Base-by-base conservation (phyloP, 2,329 filamentous ascomycete genomes). In the Aspergillus intermedius region DNA sequence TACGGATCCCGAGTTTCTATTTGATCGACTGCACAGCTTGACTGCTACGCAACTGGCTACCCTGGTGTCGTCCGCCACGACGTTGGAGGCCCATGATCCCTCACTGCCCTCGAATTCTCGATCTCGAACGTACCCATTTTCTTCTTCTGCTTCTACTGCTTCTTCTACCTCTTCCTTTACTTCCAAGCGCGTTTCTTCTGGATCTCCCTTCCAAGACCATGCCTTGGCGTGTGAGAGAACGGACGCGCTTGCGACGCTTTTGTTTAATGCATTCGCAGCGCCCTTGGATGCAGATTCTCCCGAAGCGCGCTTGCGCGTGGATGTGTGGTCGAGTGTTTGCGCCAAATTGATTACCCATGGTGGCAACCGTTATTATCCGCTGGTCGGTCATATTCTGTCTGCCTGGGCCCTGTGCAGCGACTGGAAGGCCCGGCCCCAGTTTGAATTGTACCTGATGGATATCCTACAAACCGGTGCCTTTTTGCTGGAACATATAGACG, bases 371-470 rank as follows among this genome's bases (percentile, higher is more conserved):
- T 84, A 85, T 55, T 87, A 93, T 63, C 84, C 87, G 49, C 86
- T 96, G 49, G 78, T 96, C 49, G 84, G 88, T 54, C 85, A 87
- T 43, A 82, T 96, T 30, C 78, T 98, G 45, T 91, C 93, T 67
- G 84, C 88, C 49, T 97, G 90, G 87, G 84, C 88, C 45, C 78
- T 83, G 48, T 87, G 91, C 78, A 83, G 88, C 53, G 85, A 91
- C 67, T 97, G 91, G 91, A 87, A 88, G 37, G 89, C 89, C 49
- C 90, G 86, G 60, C 82, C 85, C 57, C 93, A 90, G 55, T 83
- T 98, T 76, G 91, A 96, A 71, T 87, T 89, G 71, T 97, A 91
- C 67, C 80, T 98, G 10, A 93, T 95, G 87, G 88, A 93, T 65
- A 88, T 94, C 51, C 80, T 98, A 28, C 88, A 95, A 69, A 87